These are phyloP conservation scores for Suillus fuscotomentosus DNA, from an alignment of 768 basidiomycete genomes.

Conservation along the genomic window DNA sequence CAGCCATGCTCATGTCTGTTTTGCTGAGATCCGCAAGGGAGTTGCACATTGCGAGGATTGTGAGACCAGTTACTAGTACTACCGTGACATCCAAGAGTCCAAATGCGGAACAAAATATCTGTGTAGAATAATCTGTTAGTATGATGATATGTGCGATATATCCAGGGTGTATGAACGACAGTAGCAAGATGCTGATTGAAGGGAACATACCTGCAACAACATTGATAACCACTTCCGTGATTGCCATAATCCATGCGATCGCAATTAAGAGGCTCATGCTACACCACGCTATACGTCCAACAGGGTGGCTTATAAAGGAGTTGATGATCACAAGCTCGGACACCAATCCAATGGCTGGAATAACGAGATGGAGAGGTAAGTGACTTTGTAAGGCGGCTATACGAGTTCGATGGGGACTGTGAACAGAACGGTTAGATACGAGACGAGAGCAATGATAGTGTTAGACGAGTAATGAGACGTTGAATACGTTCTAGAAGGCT, in stretches of 20 bases:
- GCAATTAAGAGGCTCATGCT: slow-evolving; percentile 88
- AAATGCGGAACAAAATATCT: slow-evolving; percentile 93
- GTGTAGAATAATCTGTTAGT: slow-evolving; percentile 10
- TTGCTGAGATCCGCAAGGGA: slow-evolving; percentile 88
- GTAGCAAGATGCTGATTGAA: neutral
- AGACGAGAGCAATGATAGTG: too few species aligned
- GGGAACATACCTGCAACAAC: slow-evolving; percentile 68
- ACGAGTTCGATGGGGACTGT: too few species aligned
- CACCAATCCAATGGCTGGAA: neutral
- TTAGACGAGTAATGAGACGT: too few species aligned
- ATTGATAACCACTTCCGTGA: slow-evolving; percentile 92
- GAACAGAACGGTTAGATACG: too few species aligned
- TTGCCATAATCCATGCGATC: slow-evolving; percentile 97
- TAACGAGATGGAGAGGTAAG: neutral
- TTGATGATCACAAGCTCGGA: neutral
- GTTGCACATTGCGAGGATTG: slow-evolving; percentile 95
- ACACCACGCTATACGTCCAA: slow-evolving; percentile 69
- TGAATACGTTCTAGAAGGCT: too few species aligned
- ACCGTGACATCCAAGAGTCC: slow-evolving; percentile 76
- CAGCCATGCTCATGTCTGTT: slow-evolving; percentile 91
- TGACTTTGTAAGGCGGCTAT: neutral
- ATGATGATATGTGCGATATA: neutral
- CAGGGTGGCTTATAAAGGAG: slow-evolving; percentile 40
- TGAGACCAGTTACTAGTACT: slow-evolving; percentile 81
- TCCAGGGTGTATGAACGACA: neutral